These are phyloP conservation scores for Fusarium fracticaudum DNA, from an alignment of 2,329 filamentous ascomycete genomes.

Conservation along the genomic window DNA sequence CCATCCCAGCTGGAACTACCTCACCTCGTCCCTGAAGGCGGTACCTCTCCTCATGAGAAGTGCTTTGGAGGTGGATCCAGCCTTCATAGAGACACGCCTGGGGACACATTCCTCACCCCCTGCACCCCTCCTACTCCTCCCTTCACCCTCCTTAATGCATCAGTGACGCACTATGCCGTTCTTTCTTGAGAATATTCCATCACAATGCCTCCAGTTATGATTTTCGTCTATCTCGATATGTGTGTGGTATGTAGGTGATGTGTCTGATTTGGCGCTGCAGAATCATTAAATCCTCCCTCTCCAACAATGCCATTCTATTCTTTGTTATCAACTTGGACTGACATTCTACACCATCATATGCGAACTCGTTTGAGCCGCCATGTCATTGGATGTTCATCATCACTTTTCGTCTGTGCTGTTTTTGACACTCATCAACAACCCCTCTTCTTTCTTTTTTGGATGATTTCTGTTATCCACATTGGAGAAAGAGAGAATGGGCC, in stretches of 20 bases:
- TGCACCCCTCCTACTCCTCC: neutral
- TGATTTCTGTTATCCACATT: conserved; percentile 1
- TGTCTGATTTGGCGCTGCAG: conserved; percentile 8
- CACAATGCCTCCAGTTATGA: neutral
- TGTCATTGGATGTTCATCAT: neutral
- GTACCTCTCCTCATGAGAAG: neutral
- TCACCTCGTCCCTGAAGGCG: conserved; percentile 4
- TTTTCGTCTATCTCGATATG: conserved; percentile 21
- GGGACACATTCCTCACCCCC: neutral
- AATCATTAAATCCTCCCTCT: neutral
- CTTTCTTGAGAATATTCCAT: conserved; percentile 17
- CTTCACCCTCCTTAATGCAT: conserved; percentile 9
- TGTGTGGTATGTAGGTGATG: conserved; percentile 10
- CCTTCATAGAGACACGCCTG: neutral
- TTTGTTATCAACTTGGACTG: neutral
- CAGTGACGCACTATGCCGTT: conserved; percentile 24
- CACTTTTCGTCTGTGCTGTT: neutral
- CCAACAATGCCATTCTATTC: conserved; percentile 1
- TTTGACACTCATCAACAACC: neutral
- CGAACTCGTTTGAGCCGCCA: neutral
- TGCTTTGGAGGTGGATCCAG: neutral
- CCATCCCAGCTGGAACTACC: conserved; percentile 3
- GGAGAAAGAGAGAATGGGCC: conserved; percentile 6
- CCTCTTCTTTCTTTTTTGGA: neutral
- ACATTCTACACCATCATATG: neutral